Conservation (phyloP, 805 yeast genomes). For the Schwanniomyces sp. region DNA sequence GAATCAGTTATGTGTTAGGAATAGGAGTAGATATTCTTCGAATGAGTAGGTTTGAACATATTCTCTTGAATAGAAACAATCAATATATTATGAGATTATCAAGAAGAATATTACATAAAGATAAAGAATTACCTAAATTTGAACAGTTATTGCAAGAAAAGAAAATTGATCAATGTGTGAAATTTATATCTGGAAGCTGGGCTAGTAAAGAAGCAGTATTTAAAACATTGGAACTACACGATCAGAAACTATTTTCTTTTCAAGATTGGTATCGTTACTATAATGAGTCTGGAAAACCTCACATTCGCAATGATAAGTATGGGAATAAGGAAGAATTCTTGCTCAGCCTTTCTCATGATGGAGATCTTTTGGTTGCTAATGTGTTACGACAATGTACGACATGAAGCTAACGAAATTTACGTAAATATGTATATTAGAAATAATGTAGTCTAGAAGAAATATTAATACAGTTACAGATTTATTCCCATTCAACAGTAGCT, state of each 20-base stretch:
- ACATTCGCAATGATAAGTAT: conserved; percentile 31
- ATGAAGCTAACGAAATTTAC: not conserved
- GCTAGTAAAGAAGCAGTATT: conserved; percentile 73
- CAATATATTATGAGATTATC: conserved; percentile 38
- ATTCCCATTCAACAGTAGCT: conserved; percentile 99
- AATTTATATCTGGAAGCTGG: conserved; percentile 60
- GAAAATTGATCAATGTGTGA: conserved; percentile 24
- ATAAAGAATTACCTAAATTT: conserved; percentile 39
- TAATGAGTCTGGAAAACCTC: conserved; percentile 44
- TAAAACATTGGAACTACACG: conserved; percentile 51
- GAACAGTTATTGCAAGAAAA: conserved; percentile 6
- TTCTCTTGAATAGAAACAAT: conserved; percentile 36
- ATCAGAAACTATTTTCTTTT: conserved; percentile 56
- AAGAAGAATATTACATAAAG: conserved; percentile 51
- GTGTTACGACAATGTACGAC: conserved; percentile 43
- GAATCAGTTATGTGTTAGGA: conserved; percentile 28
- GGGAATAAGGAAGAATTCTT: conserved; percentile 46
- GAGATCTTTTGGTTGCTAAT: conserved; percentile 54
- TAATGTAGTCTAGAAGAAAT: not conserved
- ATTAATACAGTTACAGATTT: conserved; percentile 17
- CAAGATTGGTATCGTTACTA: conserved; percentile 56
- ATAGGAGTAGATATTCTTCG: conserved; percentile 60
- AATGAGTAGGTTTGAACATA: conserved; percentile 43
- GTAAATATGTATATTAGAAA: not conserved
- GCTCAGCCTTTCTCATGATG: conserved; percentile 65